Base-by-base conservation (phyloP, 768 basidiomycete genomes). In the Pisolithus microcarpus region DNA sequence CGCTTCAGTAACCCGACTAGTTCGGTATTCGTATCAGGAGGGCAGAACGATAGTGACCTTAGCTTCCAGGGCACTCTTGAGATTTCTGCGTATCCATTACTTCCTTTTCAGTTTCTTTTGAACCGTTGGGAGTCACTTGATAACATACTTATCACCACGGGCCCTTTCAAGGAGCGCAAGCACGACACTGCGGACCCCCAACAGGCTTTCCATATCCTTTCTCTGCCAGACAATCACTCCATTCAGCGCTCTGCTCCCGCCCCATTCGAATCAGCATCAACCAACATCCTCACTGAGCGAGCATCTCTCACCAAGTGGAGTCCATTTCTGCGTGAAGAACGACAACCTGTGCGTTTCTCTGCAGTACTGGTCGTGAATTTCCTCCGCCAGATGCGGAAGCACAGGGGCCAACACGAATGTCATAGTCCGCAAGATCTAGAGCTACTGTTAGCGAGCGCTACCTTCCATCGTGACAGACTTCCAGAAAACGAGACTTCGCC, bases 341-440 rank as follows among this genome's bases (percentile, higher is more conserved):
- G 90, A 93, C 0, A 53, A 64, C 0, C 57, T n/a, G 63, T 28
- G 56, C 57, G 7, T 58, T n/a, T 48, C 0, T 49, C 54, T 30
- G 31, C 51, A 42, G n/a, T 51, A 48, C 18, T 67, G 64, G 13
- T 63, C 64, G 21, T 88, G 77, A 50, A 94, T 80, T 65, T 97
- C 95, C 67, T 96, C 93, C 0, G 91, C 87, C 5, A 96, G 77
- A 61, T 95, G 88, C 8, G 95, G 95, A 2, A 91, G 72, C 24
- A 97, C 82, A 0, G 95, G 95, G 0, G 91, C 88, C 43, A 93
- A 71, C 2, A 91, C 75, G 3, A 75, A 75, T 1, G 80, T 80
- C 69, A 91, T 78, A 2, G 80, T 83, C 26, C 72, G 69, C 46
- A 94, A 66, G 37, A 84, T 73, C 88, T 93, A 46, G 8, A 8